phyloP scores from a whole-genome alignment of 106 monocot species.

The Dendrobium officinale region DNA sequence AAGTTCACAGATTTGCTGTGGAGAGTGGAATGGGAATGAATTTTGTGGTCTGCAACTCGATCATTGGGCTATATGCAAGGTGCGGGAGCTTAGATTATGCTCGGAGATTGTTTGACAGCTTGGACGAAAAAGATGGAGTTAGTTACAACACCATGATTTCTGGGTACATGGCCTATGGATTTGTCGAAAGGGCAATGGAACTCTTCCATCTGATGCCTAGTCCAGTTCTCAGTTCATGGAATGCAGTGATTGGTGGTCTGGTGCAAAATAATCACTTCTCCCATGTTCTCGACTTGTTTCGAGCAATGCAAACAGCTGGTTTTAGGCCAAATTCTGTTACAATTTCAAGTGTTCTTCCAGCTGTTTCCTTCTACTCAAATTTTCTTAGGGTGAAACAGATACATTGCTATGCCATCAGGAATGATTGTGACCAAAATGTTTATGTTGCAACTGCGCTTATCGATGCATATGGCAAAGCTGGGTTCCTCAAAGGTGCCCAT shows the following conservation, averaged over 20 bases:
- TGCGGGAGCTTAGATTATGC: slow-evolving; percentile 41
- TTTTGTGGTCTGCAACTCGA: slow-evolving; percentile 23
- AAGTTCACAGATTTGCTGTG: slow-evolving; percentile 20
- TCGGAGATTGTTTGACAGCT: slow-evolving; percentile 18
- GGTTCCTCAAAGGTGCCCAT: slow-evolving; percentile 29
- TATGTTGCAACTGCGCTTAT: slow-evolving; percentile 38
- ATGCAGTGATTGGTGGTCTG: slow-evolving; percentile 33
- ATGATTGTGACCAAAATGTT: slow-evolving; percentile 22
- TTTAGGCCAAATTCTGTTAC: slow-evolving; percentile 38
- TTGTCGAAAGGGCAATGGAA: slow-evolving; percentile 21
- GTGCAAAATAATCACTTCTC: slow-evolving; percentile 25
- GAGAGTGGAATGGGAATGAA: slow-evolving; percentile 23
- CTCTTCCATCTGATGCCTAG: slow-evolving; percentile 15
- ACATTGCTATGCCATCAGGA: slow-evolving; percentile 35
- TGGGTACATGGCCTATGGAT: slow-evolving; percentile 44
- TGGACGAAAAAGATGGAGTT: slow-evolving; percentile 30
- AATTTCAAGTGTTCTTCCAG: slow-evolving; percentile 26
- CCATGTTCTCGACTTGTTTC: slow-evolving; percentile 10
- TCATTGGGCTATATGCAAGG: slow-evolving; percentile 33
- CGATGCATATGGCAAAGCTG: slow-evolving; percentile 43
- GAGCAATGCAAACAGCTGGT: slow-evolving; percentile 25
- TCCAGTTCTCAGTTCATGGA: slow-evolving; percentile 31
- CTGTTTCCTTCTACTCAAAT: slow-evolving; percentile 31
- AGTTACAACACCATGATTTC: slow-evolving; percentile 36
- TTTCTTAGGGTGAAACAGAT: slow-evolving; percentile 25